phyloP scores from a whole-genome alignment of 495 filamentous ascomycete species.

The Xylaria nigripes region DNA sequence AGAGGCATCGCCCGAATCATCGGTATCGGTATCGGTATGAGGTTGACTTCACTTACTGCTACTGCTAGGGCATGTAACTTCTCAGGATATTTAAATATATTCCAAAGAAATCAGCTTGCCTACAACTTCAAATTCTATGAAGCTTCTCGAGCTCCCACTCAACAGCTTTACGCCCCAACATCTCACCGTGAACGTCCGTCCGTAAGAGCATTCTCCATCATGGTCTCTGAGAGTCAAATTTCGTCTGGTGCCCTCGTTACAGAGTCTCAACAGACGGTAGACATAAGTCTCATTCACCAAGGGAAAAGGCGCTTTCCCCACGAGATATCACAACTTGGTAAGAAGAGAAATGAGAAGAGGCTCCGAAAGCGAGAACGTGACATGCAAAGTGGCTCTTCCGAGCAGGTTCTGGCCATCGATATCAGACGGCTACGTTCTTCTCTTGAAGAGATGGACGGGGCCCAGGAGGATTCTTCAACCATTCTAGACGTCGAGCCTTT shows the following conservation, averaged over 20 bases:
- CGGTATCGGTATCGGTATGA: slow-evolving; percentile 4
- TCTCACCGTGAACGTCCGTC: neutral
- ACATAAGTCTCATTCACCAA: neutral
- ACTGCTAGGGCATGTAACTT: neutral
- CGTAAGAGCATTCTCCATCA: neutral
- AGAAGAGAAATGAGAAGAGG: slow-evolving; percentile 37
- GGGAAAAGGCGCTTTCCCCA: slow-evolving; percentile 1
- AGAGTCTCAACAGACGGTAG: neutral
- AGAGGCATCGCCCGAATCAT: neutral
- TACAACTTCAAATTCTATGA: neutral
- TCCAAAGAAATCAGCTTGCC: neutral
- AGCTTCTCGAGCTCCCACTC: neutral
- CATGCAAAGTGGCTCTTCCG: slow-evolving; percentile 49
- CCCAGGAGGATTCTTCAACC: slow-evolving; percentile 3
- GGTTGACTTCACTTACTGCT: neutral
- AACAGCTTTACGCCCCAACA: neutral
- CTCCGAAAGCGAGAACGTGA: slow-evolving; percentile 39
- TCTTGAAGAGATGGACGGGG: slow-evolving; percentile 26
- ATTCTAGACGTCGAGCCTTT: slow-evolving; percentile 23
- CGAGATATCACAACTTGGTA: slow-evolving; percentile 5
- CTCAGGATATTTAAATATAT: neutral
- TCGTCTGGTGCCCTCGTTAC: neutral
- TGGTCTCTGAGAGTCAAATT: neutral
- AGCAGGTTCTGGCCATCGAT: slow-evolving; percentile 69
- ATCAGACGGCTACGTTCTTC: slow-evolving; percentile 54